Conservation (phyloP, 148 eudicot genomes). For the Linanthus parryae region DNA sequence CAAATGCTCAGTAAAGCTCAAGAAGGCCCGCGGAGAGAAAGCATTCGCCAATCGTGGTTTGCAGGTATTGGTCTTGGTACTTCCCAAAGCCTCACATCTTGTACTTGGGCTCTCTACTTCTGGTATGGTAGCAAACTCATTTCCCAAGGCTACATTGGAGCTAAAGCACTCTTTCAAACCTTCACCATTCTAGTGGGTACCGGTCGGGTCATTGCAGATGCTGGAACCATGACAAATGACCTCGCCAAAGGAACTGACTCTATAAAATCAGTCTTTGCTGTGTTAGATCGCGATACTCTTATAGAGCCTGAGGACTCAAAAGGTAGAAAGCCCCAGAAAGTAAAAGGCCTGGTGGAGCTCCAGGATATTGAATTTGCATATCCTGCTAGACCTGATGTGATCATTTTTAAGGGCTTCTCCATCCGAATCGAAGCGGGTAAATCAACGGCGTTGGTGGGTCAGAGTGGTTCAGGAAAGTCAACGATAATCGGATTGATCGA, state of each 20-base stretch:
- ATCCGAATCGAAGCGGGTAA: conserved; percentile 12
- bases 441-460: conserved; percentile 17
- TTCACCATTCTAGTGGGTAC: conserved; percentile 4
- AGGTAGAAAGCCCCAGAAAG: background rate
- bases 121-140: conserved; percentile 15
- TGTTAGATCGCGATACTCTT: conserved; percentile 9
- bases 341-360: conserved; percentile 7
- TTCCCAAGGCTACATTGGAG: background rate
- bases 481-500: conserved; percentile 13
- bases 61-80: conserved; percentile 10
- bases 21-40: conserved; percentile 9
- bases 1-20: conserved; percentile 7
- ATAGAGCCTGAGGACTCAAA: conserved; percentile 9
- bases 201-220: conserved; percentile 10
- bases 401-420: conserved; percentile 5
- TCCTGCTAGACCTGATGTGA: conserved; percentile 13
- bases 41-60: conserved; percentile 11
- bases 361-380: conserved; percentile 12
- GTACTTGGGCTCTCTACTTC: conserved; percentile 7
- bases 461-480: conserved; percentile 3
- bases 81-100: conserved; percentile 2
- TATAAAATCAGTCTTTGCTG: conserved; percentile 10
- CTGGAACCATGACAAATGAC: conserved; percentile 13
- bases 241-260: conserved; percentile 10
- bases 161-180: conserved; percentile 11